phyloP scores from a whole-genome alignment of 768 basidiomycete genomes.

The Phaeotremella skinneri region DNA sequence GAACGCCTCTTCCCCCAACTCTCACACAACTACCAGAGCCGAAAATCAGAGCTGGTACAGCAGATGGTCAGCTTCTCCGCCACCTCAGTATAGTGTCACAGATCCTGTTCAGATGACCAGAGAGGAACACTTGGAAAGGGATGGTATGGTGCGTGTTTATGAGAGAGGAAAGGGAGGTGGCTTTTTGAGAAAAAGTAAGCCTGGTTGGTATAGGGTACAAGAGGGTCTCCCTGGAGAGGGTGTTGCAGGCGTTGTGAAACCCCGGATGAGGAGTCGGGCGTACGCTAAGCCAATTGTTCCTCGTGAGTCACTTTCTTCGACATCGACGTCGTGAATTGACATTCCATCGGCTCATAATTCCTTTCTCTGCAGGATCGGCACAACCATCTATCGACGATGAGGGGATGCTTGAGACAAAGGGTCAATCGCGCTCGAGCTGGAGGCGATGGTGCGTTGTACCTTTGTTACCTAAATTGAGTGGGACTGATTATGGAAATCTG shows the following conservation, averaged over 20 bases:
- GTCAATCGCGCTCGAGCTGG: neutral
- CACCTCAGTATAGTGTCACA: constrained; percentile 8
- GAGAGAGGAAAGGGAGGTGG: neutral
- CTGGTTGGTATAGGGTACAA: constrained; percentile 14
- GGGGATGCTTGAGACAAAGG: too few relatives aligned
- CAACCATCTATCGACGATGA: constrained; percentile 8
- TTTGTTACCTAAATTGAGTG: neutral
- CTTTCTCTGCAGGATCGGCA: neutral
- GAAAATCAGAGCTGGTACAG: neutral
- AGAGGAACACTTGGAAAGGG: constrained; percentile 6
- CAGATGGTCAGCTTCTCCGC: neutral
- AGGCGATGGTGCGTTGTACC: constrained; percentile 15
- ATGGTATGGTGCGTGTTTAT: neutral
- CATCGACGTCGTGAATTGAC: neutral
- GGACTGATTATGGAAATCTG: neutral
- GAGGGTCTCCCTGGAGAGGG: constrained; percentile 11
- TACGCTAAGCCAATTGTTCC: neutral
- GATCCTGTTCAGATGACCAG: constrained; percentile 2
- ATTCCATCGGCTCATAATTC: neutral
- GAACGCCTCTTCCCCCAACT: neutral
- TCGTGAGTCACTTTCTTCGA: neutral
- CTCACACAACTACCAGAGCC: neutral
- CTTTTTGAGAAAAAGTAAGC: constrained; percentile 15
- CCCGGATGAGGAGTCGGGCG: neutral
- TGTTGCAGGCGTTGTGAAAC: neutral